Evolutionary conservation across 805 yeast genomes (phyloP).

Genomic region (Candida anglica): DNA sequence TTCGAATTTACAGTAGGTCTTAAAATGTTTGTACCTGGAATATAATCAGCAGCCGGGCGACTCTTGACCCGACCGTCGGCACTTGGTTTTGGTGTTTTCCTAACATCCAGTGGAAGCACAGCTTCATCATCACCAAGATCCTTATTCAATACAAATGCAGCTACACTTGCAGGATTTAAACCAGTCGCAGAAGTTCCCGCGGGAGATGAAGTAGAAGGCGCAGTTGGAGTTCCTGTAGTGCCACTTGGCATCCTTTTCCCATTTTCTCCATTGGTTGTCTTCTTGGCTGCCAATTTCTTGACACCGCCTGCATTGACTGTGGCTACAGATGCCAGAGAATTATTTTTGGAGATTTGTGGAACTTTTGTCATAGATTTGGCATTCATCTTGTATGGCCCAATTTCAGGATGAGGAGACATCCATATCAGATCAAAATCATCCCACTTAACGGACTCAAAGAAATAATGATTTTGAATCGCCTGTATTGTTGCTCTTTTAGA

Average conservation of each 20-base stretch:
- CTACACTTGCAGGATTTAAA: slow-evolving; percentile 35
- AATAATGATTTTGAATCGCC: slow-evolving; percentile 61
- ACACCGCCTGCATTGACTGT: background rate
- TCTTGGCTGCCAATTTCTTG: slow-evolving; percentile 3
- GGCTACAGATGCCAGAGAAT: background rate
- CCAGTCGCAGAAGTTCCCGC: slow-evolving; percentile 2
- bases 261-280: slow-evolving; percentile 7
- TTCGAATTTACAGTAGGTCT: slow-evolving; percentile 44
- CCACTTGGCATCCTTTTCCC: slow-evolving; percentile 8
- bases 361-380: slow-evolving; percentile 79
- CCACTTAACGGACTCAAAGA: slow-evolving; percentile 72
- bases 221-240: background rate
- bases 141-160: slow-evolving; percentile 36
- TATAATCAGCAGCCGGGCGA: slow-evolving; percentile 28
- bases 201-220: slow-evolving; percentile 1
- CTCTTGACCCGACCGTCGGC: background rate
- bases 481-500: slow-evolving; percentile 54
- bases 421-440: slow-evolving; percentile 61
- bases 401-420: slow-evolving; percentile 61
- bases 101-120: slow-evolving; percentile 23
- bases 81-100: slow-evolving; percentile 29
- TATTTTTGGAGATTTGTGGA: slow-evolving; percentile 30
- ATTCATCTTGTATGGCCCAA: slow-evolving; percentile 67
- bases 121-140: slow-evolving; percentile 15
- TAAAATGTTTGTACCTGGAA: slow-evolving; percentile 58